phyloP scores from a whole-genome alignment of 177 flowering plant genomes.

The Telopea speciosissima region DNA sequence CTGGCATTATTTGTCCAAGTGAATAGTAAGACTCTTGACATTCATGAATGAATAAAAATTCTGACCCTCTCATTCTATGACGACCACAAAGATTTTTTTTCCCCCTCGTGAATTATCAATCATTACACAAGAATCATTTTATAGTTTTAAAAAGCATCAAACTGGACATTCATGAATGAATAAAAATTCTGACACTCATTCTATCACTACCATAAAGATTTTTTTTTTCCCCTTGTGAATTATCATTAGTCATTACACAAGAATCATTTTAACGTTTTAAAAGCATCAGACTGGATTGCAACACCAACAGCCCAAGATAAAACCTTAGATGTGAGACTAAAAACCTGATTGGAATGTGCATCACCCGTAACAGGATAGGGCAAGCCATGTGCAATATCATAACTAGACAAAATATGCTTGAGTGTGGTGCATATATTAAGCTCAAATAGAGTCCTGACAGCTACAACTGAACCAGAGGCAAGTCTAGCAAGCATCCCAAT shows the following conservation, averaged over 20 bases:
- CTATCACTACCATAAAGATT: no score
- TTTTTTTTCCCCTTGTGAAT: no score
- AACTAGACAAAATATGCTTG: slow-evolving; percentile 53
- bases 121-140: background rate
- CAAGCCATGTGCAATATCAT: slow-evolving; percentile 43
- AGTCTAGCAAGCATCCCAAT: slow-evolving; percentile 66
- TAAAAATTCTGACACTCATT: background rate
- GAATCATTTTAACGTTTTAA: background rate
- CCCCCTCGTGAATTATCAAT: background rate
- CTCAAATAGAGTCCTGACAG: slow-evolving; percentile 67
- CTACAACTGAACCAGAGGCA: slow-evolving; percentile 60
- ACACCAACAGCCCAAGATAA: background rate
- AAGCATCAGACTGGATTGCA: background rate
- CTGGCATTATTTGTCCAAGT: no score
- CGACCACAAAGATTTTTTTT: no score
- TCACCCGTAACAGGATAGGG: slow-evolving; percentile 29
- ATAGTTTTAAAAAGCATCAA: background rate
- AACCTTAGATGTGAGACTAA: background rate
- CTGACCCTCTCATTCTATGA: background rate
- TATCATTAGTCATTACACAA: background rate
- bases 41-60: background rate
- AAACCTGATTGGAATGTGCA: slow-evolving; percentile 39
- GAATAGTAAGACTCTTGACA: no score
- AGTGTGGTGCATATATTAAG: slow-evolving; percentile 56
- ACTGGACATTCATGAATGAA: background rate